Evolutionary conservation across 176 grass and related monocot species (phyloP).

Genomic region (Carex littledalei): DNA sequence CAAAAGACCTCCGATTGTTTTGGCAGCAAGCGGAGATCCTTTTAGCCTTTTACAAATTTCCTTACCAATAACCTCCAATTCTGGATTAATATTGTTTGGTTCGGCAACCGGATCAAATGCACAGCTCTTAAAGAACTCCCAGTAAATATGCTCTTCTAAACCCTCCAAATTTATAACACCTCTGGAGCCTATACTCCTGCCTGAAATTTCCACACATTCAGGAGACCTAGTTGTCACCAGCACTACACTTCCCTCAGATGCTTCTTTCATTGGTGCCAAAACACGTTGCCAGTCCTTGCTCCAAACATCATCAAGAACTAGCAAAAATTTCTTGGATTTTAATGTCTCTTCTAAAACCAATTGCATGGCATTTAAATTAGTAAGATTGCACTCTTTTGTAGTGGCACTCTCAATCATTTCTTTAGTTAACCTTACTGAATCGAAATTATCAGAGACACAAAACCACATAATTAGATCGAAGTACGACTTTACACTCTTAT

Average conservation of each 20-base stretch:
- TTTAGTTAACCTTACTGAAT: too few relatives aligned
- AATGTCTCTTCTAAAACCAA: too few relatives aligned
- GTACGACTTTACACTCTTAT: too few relatives aligned
- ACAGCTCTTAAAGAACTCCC: conserved; percentile 8
- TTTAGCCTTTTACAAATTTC: conserved; percentile 20
- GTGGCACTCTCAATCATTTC: too few relatives aligned
- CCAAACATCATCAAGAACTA: conserved; percentile 34
- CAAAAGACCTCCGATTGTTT: conserved; percentile 34
- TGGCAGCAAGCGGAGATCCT: conserved; percentile 28
- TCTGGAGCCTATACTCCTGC: neutral
- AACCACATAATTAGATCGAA: too few relatives aligned
- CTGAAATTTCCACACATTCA: neutral
- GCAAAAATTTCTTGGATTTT: neutral
- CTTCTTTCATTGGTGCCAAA: neutral
- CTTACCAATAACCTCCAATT: conserved; percentile 12
- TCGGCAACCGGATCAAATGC: neutral
- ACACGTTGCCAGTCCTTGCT: conserved; percentile 26
- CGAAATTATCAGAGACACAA: too few relatives aligned
- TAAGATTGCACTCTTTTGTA: too few relatives aligned
- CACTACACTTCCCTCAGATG: conserved; percentile 19
- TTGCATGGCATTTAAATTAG: too few relatives aligned
- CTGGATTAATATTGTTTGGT: neutral
- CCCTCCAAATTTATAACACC: neutral
- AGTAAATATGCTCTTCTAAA: neutral
- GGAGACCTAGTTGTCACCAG: conserved; percentile 28